Evolutionary conservation across 2,329 filamentous ascomycete species (phyloP), one percentile per base, ranked within the genome.

Genomic region (Lecanicillium sp.): DNA sequence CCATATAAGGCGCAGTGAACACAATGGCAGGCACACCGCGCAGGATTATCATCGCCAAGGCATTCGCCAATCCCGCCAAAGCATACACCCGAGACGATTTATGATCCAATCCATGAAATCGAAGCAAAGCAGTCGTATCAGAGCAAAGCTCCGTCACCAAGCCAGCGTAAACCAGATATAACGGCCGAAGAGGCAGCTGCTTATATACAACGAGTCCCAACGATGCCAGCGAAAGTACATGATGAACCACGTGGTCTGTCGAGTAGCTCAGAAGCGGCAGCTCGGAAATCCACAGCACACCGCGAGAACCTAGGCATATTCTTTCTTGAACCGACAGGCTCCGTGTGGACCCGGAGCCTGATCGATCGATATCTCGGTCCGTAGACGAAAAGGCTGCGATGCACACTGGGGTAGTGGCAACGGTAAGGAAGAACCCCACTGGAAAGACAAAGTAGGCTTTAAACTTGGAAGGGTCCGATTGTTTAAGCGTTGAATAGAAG

Each of bases 281-380:
- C 34, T 48, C 46, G 8, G 46, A 44, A 9, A 34, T 28, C 46
- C 46, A 48, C 4, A 48, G 40, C 2, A 42, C 16, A 5, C 22
- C 18, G 9, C 44, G 37, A 13, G 44, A 42, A 13, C 33, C 32
- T 2, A 48, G 28, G 12, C 46, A 48, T 15, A 42, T 14, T 9
- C 38, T 39, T 16, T 34, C 41, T n/a, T 20, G 12, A 11, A 33
- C n/a, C 7, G 44, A 20, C 31, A 42, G 22, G 4, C 37, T 13
- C 0, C 32, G 29, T 11, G 29, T 30, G 5, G 33, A n/a, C 12
- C 33, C 20, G 5, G 11, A 18, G 9, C 39, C 38, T 5, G 15
- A 14, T 6, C n/a, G 33, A 7, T 9, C 15, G 15, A 40, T 15
- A 15, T 6, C 22, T 25, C 7, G 22, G 22, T 25, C 22, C 22